These are phyloP conservation scores for Colletotrichum caudatum DNA, from an alignment of 2,329 filamentous ascomycete species.

Conservation along the genomic window DNA sequence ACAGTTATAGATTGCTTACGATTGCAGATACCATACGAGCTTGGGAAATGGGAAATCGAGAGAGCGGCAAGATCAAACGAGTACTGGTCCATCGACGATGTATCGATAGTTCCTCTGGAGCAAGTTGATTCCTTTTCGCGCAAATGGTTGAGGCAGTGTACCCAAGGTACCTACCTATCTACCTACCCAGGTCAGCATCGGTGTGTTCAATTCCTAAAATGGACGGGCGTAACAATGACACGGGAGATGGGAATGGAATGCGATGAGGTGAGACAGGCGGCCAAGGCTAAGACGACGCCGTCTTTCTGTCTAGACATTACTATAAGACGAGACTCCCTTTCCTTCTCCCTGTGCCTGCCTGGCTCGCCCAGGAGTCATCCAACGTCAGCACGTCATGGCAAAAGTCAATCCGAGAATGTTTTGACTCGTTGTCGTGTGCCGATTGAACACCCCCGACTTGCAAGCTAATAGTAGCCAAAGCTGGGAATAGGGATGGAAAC, in stretches of 20 bases:
- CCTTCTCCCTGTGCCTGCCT: slow-evolving; percentile 28
- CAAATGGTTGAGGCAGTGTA: slow-evolving; percentile 33
- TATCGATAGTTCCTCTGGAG: neutral
- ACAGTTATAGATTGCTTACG: neutral
- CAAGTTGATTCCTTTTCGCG: slow-evolving; percentile 2
- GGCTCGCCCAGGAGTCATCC: neutral
- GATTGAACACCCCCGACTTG: neutral
- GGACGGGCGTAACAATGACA: slow-evolving; percentile 6
- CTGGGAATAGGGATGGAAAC: neutral
- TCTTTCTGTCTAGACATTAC: slow-evolving; percentile 4
- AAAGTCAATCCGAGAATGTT: neutral
- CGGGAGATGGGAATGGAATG: slow-evolving; percentile 23
- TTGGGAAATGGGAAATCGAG: neutral
- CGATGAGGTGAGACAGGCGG: slow-evolving; percentile 17
- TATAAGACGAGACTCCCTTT: slow-evolving; percentile 35
- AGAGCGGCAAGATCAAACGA: neutral
- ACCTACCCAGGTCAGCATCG: slow-evolving; percentile 11
- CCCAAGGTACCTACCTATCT: slow-evolving; percentile 19
- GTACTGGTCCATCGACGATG: neutral
- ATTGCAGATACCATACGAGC: neutral
- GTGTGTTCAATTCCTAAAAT: neutral
- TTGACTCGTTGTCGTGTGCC: neutral
- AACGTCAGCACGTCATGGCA: neutral
- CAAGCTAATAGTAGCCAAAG: slow-evolving; percentile 20
- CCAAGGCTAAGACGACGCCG: slow-evolving; percentile 1